A percentile compares a stretch with the other conserved stretches of the same genome.
These are phyloP conservation scores for Dioscorea alata DNA, from an alignment of 106 monocot genomes.

Conservation along the genomic window DNA sequence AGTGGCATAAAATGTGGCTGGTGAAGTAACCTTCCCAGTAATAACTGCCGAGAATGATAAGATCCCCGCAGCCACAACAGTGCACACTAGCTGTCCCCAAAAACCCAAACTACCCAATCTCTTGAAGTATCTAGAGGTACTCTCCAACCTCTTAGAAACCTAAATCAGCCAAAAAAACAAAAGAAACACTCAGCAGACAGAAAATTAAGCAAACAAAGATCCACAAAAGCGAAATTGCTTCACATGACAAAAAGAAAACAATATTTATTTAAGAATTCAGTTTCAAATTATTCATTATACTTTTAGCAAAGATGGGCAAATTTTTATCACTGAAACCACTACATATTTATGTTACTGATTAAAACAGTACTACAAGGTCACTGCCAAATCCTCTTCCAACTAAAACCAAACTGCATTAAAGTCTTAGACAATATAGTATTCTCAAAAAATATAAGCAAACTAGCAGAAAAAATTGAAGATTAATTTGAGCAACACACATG, in stretches of 20 bases:
- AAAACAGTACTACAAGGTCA: no score
- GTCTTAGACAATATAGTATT: no score
- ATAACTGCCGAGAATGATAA: constrained; percentile 80
- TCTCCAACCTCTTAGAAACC: constrained; percentile 84
- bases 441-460: no score
- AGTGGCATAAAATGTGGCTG: constrained; percentile 85
- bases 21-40: constrained; percentile 78
- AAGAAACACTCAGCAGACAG: background rate
- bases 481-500: no score
- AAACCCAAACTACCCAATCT: constrained; percentile 79
- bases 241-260: background rate
- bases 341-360: no score
- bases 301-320: background rate
- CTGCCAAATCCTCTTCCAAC: no score
- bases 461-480: no score
- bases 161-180: constrained; percentile 17
- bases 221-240: background rate
- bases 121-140: constrained; percentile 80
- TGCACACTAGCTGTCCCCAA: constrained; percentile 90
- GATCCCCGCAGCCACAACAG: constrained; percentile 80
- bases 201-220: background rate
- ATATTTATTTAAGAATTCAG: background rate
- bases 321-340: background rate
- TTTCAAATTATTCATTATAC: background rate
- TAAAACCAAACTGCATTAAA: no score